Conservation (phyloP, 441 rosid species). For the Croton laevigatus region DNA sequence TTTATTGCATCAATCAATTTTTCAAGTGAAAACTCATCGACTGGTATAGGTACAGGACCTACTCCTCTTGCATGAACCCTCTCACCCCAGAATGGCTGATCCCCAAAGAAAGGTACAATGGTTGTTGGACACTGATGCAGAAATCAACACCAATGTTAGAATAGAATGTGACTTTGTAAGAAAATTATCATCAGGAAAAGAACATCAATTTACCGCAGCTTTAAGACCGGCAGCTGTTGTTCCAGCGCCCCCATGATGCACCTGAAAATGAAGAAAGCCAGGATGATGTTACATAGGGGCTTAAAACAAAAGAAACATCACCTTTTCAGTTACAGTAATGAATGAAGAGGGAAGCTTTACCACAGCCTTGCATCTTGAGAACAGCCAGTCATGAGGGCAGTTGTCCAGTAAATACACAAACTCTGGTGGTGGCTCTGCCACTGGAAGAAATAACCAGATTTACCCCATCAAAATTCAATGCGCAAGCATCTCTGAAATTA, state of each 20-base stretch:
- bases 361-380: slow-evolving; percentile 95
- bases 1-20: slow-evolving; percentile 76
- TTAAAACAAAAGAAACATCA: too few species aligned
- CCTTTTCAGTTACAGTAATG: background rate
- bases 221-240: slow-evolving; percentile 98
- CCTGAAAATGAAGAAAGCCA: slow-evolving; percentile 42
- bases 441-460: slow-evolving; percentile 35
- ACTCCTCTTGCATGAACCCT: slow-evolving; percentile 81
- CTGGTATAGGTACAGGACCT: slow-evolving; percentile 89
- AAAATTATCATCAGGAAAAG: background rate
- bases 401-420: slow-evolving; percentile 75
- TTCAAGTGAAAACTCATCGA: slow-evolving; percentile 77
- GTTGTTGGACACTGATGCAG: slow-evolving; percentile 82
- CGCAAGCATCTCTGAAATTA: background rate
- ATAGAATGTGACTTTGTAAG: background rate
- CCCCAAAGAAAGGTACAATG: slow-evolving; percentile 94
- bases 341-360: slow-evolving; percentile 37
- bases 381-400: slow-evolving; percentile 93
- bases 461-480: background rate
- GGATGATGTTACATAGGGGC: background rate
- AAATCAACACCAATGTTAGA: background rate
- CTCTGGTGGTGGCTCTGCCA: slow-evolving; percentile 80
- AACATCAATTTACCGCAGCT: slow-evolving; percentile 62
- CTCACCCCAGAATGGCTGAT: slow-evolving; percentile 99
- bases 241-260: slow-evolving; percentile 99